phyloP scores from a whole-genome alignment of 164 flowering plant genomes.

The Vitis vinifera region ASM3070453v1 NC_081812.1:18752001-18752500 shows the following conservation, averaged over 20 bases:
- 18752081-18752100: slow-evolving; percentile 68
- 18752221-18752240: slow-evolving; percentile 96
- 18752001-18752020: slow-evolving; percentile 93
- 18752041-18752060: slow-evolving; percentile 93
- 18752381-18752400: not conserved
- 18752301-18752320: slow-evolving; percentile 49
- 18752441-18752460: not conserved
- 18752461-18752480: not conserved
- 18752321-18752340: too few relatives aligned
- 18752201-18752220: slow-evolving; percentile 86
- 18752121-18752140: not conserved
- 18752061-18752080: slow-evolving; percentile 68
- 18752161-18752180: slow-evolving; percentile 51
- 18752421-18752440: not conserved
- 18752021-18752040: slow-evolving; percentile 81
- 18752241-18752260: slow-evolving; percentile 83
- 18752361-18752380: not conserved
- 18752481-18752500: not conserved
- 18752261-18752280: slow-evolving; percentile 86
- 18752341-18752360: too few relatives aligned
- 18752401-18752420: not conserved
- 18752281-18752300: slow-evolving; percentile 93
- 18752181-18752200: slow-evolving; percentile 87
- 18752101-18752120: not conserved
- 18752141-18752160: not conserved